A percentile compares a stretch with the other conserved stretches of the same genome.
Evolutionary conservation across 176 grass and related monocot genomes (phyloP).

Genomic region (Musa beccarii): DNA sequence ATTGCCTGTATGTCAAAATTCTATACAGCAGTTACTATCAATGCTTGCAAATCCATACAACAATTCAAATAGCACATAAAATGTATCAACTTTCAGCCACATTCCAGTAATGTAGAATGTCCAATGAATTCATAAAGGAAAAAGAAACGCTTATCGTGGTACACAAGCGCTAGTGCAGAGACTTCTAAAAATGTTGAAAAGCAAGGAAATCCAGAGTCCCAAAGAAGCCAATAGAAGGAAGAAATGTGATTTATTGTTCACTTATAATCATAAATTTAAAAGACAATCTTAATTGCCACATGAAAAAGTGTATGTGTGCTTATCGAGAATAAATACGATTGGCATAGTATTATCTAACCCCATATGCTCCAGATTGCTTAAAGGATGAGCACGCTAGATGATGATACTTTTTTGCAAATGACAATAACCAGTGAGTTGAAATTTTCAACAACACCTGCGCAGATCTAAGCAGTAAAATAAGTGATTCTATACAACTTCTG

Average conservation of each 20-base stretch:
- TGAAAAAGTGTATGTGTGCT: neutral
- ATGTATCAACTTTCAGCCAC: neutral
- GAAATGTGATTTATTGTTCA: no score
- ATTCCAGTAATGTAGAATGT: neutral
- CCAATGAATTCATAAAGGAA: no score
- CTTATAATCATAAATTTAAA: no score
- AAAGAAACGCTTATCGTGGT: no score
- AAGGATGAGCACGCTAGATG: neutral
- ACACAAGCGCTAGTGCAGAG: no score
- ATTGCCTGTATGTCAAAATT: neutral
- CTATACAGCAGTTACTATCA: neutral
- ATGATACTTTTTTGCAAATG: neutral
- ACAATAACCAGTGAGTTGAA: neutral
- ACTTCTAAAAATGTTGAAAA: no score
- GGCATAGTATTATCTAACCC: neutral
- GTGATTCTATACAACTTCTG: no score
- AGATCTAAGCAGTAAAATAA: neutral
- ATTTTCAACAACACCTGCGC: neutral
- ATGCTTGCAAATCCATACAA: neutral
- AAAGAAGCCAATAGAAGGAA: no score
- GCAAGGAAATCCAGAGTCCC: no score
- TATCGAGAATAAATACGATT: neutral
- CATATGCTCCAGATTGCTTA: neutral
- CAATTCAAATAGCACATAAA: neutral
- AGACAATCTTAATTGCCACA: neutral